Evolutionary conservation across 352 stramenopile genomes (phyloP), one percentile per base, ranked within the genome.

Genomic region (Pythium aristosporum): DNA sequence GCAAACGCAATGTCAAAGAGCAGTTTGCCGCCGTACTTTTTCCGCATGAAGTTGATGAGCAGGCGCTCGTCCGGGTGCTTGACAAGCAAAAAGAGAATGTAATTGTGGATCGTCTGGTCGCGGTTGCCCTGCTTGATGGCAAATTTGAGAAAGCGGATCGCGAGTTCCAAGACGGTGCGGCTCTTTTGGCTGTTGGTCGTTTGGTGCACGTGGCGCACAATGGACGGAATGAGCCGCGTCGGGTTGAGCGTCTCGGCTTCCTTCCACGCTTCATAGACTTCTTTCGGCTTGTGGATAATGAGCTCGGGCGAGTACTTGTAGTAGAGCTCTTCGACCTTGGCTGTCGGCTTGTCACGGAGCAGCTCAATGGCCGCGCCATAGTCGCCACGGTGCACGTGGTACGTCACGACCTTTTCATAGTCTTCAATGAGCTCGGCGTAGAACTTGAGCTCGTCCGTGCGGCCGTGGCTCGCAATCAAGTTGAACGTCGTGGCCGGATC

Each of bases 281-380:
- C 85, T 59, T 91, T 92, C 1, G 92, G 89, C 63, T 96, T 96
- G 61, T 94, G 84, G 10, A 96, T 85, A 61, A 98, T 97, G 34
- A 98, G 74, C 51, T 96, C 87, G 0, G 92, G 89, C 16, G 90
- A 97, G 71, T 97, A 98, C 67, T 98, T 98, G 81, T 98, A 98
- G 72, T 96, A 97, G 9, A 98, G 71, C 61, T 95, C 83, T 62
- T 98, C 91, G 11, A 98, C 89, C 57, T 97, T 96, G 30, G 90
- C 88, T 39, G 91, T 95, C 52, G 88, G 86, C 25, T 96, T 90
- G 18, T 89, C 89, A 36, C 81, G 80, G 28, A 98, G 76, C 43
- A 97, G 64, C 39, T 96, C 87, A 52, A 98, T 96, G 7, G 92
- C 89, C 3, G 87, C 85, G 10, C 79, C 83, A 60, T 98, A 96